Conservation (phyloP, 1,284 basidiomycete species). For the Laetiporus sulphureus region DNA sequence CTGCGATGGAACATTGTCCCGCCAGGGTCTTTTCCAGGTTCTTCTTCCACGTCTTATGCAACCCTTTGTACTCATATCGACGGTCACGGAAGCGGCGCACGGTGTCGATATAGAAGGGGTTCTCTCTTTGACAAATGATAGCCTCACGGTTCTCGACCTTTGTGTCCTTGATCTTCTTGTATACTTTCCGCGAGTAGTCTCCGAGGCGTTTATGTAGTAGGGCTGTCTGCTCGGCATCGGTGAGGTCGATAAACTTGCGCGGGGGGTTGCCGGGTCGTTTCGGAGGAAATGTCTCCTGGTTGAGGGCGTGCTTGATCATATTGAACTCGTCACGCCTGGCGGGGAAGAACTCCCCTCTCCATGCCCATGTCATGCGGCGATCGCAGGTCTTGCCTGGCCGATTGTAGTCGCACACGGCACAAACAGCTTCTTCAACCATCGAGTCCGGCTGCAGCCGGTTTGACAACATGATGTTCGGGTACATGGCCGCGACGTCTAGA, state of each 20-base stretch:
- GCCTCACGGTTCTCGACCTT: conserved; percentile 92
- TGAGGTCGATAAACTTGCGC: conserved; percentile 82
- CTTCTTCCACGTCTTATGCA: conserved; percentile 99
- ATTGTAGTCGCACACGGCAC: conserved; percentile 98
- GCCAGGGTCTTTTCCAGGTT: conserved; percentile 77
- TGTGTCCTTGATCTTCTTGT: conserved; percentile 99
- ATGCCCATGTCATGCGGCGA: conserved; percentile 94
- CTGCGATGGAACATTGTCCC: conserved; percentile 69
- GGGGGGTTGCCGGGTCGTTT: conserved; percentile 69
- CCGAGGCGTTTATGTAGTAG: conserved; percentile 95
- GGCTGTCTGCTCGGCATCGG: conserved; percentile 85
- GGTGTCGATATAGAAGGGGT: conserved; percentile 99
- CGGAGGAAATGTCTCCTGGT: conserved; percentile 90
- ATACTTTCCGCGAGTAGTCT: conserved; percentile 98
- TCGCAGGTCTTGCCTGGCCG: conserved; percentile 95
- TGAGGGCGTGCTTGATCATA: conserved; percentile 97
- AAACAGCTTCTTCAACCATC: conserved; percentile 93
- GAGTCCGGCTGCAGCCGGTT: conserved; percentile 99
- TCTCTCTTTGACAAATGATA: conserved; percentile 97
- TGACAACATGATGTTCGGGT: conserved; percentile 99
- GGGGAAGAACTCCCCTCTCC: conserved; percentile 98
- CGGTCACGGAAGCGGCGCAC: conserved; percentile 97
- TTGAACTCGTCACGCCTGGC: conserved; percentile 98
- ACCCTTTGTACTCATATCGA: conserved; percentile 98
- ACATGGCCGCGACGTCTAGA: conserved; percentile 99